Base-by-base conservation (phyloP, 2,329 filamentous ascomycete species). In the Clonostachys rhizophaga region DNA sequence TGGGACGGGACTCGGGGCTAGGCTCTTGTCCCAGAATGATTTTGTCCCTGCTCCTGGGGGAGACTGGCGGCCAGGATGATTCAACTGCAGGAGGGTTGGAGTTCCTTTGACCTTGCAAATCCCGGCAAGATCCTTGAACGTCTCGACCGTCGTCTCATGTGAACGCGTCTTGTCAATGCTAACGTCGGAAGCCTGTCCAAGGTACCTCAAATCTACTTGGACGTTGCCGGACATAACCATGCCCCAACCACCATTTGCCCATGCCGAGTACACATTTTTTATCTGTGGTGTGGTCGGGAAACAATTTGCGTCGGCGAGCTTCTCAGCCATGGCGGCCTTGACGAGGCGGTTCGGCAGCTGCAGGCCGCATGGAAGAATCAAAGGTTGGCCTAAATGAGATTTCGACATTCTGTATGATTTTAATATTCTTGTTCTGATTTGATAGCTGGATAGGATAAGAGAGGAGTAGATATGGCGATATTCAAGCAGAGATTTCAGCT, bases 231-330 rank as follows among this genome's bases (percentile, higher is more conserved):
- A 78, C n/a, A 79, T 45, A 12, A 79, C 52, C 52, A 77, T 57
- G 2, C 76, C 77, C 74, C 75, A 79, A n/a, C 67, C 70, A 4
- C 75, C 75, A 9, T 71, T 60, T 0, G 72, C 71, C 81, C 80
- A 85, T 52, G 63, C 57, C 3, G 63, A 60, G 53, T 85, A 85
- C 1, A 74, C 65, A 3, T 69, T 58, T 4, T 63, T 43, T 13
- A 77, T 63, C 3, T 65, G 58, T 30, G 24, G 24, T 7, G 69
- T 55, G 12, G 67, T 67, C 1, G 78, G 78, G 1, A 72, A 64
- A 30, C 72, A 51, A 47, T 73, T 59, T 6, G 56, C 58, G 52
- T 69, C 64, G 24, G 67, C 63, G 56, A 74, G 58, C 5, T 52
- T 52, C 51, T 79, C 72, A 5, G 74, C 68, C 63, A 81, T 70